phyloP scores from a whole-genome alignment of 805 yeast genomes.

The Cyberlindnera meyerae region DNA sequence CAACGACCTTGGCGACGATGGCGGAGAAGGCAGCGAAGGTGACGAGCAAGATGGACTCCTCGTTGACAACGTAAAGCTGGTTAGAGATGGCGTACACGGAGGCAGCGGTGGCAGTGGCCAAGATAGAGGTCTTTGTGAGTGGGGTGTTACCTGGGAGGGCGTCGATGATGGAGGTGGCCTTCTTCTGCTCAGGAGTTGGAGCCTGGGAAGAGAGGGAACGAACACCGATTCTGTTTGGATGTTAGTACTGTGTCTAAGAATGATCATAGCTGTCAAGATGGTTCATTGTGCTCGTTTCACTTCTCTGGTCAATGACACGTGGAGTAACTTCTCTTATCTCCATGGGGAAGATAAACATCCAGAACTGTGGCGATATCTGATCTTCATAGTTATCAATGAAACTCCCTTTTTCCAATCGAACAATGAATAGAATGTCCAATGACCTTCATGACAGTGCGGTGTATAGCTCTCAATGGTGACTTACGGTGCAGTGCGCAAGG shows the following conservation, averaged over 20 bases:
- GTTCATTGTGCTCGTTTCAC: too few relatives aligned
- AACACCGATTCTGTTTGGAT: slow-evolving; percentile 39
- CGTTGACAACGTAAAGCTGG: slow-evolving; percentile 89
- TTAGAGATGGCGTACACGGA: slow-evolving; percentile 90
- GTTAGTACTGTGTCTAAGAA: too few relatives aligned
- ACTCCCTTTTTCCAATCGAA: too few relatives aligned
- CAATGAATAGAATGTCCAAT: too few relatives aligned
- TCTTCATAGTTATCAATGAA: too few relatives aligned
- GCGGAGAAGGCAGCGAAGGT: slow-evolving; percentile 76
- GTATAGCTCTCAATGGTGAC: too few relatives aligned
- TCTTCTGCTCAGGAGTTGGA: slow-evolving; percentile 68
- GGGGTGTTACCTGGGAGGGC: slow-evolving; percentile 89
- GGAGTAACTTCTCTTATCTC: too few relatives aligned
- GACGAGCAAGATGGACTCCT: slow-evolving; percentile 80
- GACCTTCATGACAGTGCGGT: too few relatives aligned
- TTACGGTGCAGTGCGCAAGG: slow-evolving; percentile 34
- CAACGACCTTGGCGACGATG: slow-evolving; percentile 78
- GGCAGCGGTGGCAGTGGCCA: slow-evolving; percentile 94
- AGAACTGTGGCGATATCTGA: too few relatives aligned
- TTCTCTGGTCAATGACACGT: too few relatives aligned
- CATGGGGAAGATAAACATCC: too few relatives aligned
- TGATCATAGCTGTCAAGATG: too few relatives aligned
- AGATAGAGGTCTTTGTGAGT: slow-evolving; percentile 87
- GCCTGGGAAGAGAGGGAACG: slow-evolving; percentile 62
- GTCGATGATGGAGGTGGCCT: slow-evolving; percentile 85